Percentiles rank a stretch among this genome's conserved stretches.
Evolutionary conservation across 2,329 filamentous ascomycete species (phyloP).

Genomic region (Paraphoma sp.): DNA sequence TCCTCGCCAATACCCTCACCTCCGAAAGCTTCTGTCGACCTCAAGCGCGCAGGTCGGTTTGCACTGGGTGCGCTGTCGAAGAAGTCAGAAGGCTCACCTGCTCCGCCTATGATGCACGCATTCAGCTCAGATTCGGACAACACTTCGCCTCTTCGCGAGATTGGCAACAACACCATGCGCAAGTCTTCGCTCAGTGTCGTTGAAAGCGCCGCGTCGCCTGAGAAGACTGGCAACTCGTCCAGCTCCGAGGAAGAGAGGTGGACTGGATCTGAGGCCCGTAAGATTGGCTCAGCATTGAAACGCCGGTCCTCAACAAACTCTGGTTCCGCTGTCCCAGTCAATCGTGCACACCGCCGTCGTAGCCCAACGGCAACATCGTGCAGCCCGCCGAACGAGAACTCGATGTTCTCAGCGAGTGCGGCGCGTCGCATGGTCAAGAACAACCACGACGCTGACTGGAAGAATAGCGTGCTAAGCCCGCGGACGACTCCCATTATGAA

Average conservation of each 20-base stretch:
- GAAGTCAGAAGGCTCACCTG: slow-evolving; percentile 67
- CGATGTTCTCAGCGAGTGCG: slow-evolving; percentile 69
- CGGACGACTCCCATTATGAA: slow-evolving; percentile 66
- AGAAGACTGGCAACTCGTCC: slow-evolving; percentile 43
- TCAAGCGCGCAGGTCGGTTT: slow-evolving; percentile 74
- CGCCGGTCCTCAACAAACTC: slow-evolving; percentile 56
- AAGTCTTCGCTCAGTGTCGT: slow-evolving; percentile 62
- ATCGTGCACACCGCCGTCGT: slow-evolving; percentile 58
- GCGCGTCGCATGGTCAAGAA: slow-evolving; percentile 71
- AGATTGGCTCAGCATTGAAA: slow-evolving; percentile 64
- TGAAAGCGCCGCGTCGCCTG: slow-evolving; percentile 44
- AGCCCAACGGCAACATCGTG: slow-evolving; percentile 59
- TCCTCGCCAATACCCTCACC: slow-evolving; percentile 65
- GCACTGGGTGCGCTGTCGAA: slow-evolving; percentile 86
- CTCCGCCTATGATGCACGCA: slow-evolving; percentile 62
- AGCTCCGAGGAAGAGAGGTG: slow-evolving; percentile 59
- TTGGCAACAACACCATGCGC: slow-evolving; percentile 51
- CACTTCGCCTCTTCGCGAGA: slow-evolving; percentile 55
- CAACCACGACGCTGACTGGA: slow-evolving; percentile 63
- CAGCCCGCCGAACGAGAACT: slow-evolving; percentile 64
- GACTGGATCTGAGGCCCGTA: slow-evolving; percentile 59
- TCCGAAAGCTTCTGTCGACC: slow-evolving; percentile 65
- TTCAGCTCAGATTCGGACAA: slow-evolving; percentile 65
- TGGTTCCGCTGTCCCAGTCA: slow-evolving; percentile 48
- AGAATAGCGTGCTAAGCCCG: slow-evolving; percentile 66